phyloP scores from a whole-genome alignment of 257 asterid species.

The Penstemon davidsonii region DNA sequence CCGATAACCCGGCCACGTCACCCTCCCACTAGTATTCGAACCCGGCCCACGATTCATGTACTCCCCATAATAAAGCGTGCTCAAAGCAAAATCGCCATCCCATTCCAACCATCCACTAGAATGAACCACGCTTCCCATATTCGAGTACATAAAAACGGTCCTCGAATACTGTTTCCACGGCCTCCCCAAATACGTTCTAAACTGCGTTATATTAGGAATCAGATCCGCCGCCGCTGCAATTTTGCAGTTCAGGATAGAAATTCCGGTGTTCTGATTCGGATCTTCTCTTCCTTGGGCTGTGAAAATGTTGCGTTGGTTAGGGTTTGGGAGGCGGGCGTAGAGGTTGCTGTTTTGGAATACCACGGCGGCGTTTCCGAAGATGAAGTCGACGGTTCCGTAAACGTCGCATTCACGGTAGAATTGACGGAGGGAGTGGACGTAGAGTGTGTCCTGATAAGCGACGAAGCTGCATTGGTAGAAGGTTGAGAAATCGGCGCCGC shows the following conservation, averaged over 20 bases:
- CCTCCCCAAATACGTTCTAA: constrained; percentile 48
- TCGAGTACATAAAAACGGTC: constrained; percentile 40
- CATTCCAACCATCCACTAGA: constrained; percentile 57
- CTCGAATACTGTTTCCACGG: constrained; percentile 58
- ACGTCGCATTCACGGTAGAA: constrained; percentile 54
- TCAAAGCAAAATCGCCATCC: constrained; percentile 42
- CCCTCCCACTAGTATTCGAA: constrained; percentile 51
- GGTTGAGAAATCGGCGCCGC: constrained; percentile 45
- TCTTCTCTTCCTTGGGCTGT: constrained; percentile 68
- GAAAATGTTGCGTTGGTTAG: constrained; percentile 43
- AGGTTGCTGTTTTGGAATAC: constrained; percentile 53
- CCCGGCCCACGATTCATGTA: constrained; percentile 53
- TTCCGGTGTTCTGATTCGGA: constrained; percentile 64
- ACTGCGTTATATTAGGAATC: constrained; percentile 40
- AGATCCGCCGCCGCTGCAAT: constrained; percentile 49
- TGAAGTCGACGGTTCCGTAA: constrained; percentile 61
- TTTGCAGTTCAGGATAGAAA: constrained; percentile 47
- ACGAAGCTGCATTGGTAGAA: constrained; percentile 59
- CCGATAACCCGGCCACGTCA: constrained; percentile 55
- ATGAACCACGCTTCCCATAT: constrained; percentile 36
- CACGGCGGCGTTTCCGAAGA: constrained; percentile 63
- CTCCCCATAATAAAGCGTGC: constrained; percentile 53
- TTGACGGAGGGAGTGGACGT: constrained; percentile 57
- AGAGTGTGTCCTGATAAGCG: constrained; percentile 61
- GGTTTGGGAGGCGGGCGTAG: constrained; percentile 50